A percentile compares a stretch with the other conserved stretches of the same genome.
phyloP scores from a whole-genome alignment of 73 alveolate genomes.

The Symbiodinium natans region DNA sequence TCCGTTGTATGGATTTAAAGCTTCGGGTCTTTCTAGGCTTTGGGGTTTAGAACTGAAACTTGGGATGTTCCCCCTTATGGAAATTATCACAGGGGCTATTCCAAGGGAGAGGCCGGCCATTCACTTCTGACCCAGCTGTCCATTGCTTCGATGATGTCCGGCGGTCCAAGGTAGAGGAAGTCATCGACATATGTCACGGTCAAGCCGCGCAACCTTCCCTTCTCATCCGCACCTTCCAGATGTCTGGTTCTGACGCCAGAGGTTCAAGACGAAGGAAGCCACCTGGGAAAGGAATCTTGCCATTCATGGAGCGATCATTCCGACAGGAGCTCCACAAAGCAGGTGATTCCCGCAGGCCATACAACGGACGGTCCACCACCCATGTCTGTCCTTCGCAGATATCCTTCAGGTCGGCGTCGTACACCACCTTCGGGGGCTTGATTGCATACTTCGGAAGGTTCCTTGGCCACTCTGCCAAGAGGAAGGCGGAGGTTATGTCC shows the following conservation, averaged over 20 bases:
- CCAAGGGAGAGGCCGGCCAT: not conserved
- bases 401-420: not conserved
- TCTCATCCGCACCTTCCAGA: not conserved
- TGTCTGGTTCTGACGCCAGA: not conserved
- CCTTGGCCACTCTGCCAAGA: not conserved
- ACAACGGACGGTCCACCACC: not conserved
- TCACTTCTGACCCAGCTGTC: no score
- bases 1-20: not conserved
- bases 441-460: not conserved
- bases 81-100: no score
- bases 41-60: no score
- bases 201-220: not conserved
- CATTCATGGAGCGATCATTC: no score
- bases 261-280: not conserved
- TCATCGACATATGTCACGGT: not conserved
- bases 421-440: not conserved
- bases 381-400: not conserved
- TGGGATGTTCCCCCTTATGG: no score
- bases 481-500: not conserved
- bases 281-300: no score
- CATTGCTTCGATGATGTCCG: not conserved
- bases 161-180: not conserved
- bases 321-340: not conserved
- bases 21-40: not conserved
- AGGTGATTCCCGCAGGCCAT: not conserved